Percentiles rank a stretch among this genome's conserved stretches.
phyloP scores from a whole-genome alignment of 2,329 filamentous ascomycete genomes.

The Penicillium sp. region DNA sequence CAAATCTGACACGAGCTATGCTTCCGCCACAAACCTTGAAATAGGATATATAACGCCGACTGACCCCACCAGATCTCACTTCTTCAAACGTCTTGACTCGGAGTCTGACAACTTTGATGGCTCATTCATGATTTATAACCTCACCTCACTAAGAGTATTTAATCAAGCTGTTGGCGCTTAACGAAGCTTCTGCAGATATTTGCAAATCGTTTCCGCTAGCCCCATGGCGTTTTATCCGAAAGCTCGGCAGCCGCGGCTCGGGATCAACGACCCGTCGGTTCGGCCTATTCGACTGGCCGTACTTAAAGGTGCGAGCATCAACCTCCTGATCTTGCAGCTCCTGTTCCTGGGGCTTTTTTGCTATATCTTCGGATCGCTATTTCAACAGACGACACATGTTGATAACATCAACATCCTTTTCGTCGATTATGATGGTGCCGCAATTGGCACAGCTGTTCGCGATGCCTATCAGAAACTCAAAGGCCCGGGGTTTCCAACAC shows the following conservation, averaged over 20 bases:
- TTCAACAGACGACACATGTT: constrained; percentile 30
- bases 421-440: constrained; percentile 42
- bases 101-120: neutral
- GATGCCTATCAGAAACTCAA: constrained; percentile 32
- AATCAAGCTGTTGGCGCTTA: neutral
- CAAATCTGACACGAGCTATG: neutral
- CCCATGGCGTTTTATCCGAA: constrained; percentile 21
- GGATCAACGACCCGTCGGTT: constrained; percentile 20
- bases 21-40: neutral
- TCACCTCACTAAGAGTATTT: neutral
- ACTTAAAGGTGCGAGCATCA: constrained; percentile 20
- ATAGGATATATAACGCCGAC: neutral
- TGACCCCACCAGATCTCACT: neutral
- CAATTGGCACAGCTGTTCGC: constrained; percentile 34
- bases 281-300: constrained; percentile 17
- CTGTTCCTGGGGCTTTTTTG: constrained; percentile 39
- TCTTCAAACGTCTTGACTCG: too few relatives aligned
- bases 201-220: neutral
- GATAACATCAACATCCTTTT: constrained; percentile 39
- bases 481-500: constrained; percentile 30
- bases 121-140: neutral
- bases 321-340: constrained; percentile 37
- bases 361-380: constrained; percentile 41
- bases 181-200: neutral
- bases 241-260: constrained; percentile 16